Base-by-base conservation (phyloP, 2,329 filamentous ascomycete genomes). In the Aspergillus fructus region DNA sequence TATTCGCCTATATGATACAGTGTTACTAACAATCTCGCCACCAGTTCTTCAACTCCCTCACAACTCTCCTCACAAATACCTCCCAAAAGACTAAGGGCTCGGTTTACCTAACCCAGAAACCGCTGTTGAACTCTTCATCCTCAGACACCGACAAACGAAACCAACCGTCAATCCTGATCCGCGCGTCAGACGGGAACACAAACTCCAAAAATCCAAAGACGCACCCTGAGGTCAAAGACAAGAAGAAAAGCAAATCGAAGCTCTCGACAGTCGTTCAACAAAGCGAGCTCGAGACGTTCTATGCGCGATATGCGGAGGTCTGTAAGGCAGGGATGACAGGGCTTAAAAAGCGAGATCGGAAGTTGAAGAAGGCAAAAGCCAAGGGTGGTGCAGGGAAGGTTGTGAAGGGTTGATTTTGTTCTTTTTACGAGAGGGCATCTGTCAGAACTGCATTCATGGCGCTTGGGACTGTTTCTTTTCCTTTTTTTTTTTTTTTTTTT, bases 301-400 rank as follows among this genome's bases (percentile, higher is more conserved):
- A 92, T 73, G 78, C 80, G 30, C 83, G 85, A 51, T 99, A 97
- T 78, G 93, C 92, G 21, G 94, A 97, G 65, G 83, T 92, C 3
- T 97, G 93, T 77, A 97, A 96, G 79, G 79, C 83, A 0, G 91
- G 92, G 5, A 97, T 97, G 92, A 82, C 84, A 49, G 87, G 88
- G 7, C 72, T 99, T 76, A 97, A 96, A 85, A 96, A 96, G 71
- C 84, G 94, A 65, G 93, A 97, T 77, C 85, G 92, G 70, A 90
- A 89, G 78, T 85, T 84, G 79, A 90, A 89, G 72, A 87, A 89
- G 66, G 89, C 89, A 73, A 91, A 89, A 62, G 90, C 64, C 34
- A 71, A 73, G 63, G 67, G 67, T 11, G 65, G 62, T 56, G 69
- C 67, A 52, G 58, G 65, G 30, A 74, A 71, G 64, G 65, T 64